Conservation (phyloP, 139 green algal genomes). For the Dunaliella primolecta region DNA sequence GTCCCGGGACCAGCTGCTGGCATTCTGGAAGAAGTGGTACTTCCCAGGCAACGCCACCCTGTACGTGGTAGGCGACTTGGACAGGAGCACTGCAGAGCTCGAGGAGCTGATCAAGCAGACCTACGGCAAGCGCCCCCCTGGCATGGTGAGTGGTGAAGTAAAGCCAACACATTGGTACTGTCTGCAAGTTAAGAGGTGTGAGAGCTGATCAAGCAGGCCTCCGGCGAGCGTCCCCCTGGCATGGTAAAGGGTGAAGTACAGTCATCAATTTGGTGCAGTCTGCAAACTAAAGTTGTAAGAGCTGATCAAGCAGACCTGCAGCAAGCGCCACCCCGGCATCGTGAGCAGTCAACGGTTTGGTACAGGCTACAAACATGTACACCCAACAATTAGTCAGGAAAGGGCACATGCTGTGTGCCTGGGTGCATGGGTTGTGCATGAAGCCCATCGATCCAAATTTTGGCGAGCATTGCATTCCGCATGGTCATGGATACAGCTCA, state of each 20-base stretch:
- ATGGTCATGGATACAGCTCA: too few species aligned
- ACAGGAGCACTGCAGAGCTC: slow-evolving; percentile 42
- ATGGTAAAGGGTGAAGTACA: too few species aligned
- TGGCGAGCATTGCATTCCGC: too few species aligned
- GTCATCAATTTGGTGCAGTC: too few species aligned
- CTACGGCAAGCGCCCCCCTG: slow-evolving; percentile 26
- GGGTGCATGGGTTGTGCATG: too few species aligned
- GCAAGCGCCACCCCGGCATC: neutral
- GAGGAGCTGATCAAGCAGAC: slow-evolving; percentile 57
- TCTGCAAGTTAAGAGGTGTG: too few species aligned
- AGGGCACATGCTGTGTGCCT: too few species aligned
- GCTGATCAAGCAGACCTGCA: slow-evolving; percentile 61
- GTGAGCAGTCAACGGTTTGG: too few species aligned
- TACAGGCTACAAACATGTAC: too few species aligned
- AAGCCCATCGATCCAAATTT: too few species aligned
- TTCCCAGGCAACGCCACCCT: slow-evolving; percentile 97
- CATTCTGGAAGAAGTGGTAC: slow-evolving; percentile 92
- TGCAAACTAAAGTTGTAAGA: slow-evolving; percentile 37
- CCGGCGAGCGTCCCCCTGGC: slow-evolving; percentile 16
- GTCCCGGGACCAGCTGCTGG: slow-evolving; percentile 63
- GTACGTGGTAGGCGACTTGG: slow-evolving; percentile 94
- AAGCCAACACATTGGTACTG: too few species aligned
- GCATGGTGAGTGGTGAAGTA: neutral
- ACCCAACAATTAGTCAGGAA: too few species aligned
- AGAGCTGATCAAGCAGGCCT: slow-evolving; percentile 58